These are phyloP conservation scores for Neurospora crassa DNA, from an alignment of 2,329 filamentous ascomycete genomes.

Conservation along the genomic window DNA sequence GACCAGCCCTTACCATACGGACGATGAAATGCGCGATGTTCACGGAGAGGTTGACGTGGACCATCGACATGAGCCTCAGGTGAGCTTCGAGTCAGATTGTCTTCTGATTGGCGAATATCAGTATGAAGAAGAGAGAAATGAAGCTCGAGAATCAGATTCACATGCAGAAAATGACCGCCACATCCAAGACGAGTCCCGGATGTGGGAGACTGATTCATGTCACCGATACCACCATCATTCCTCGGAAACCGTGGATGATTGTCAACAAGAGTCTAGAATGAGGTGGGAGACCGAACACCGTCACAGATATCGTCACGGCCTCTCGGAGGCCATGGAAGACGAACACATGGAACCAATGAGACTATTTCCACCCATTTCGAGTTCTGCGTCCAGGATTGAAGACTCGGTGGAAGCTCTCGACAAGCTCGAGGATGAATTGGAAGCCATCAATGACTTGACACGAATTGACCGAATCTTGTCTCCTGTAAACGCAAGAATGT, in stretches of 20 bases:
- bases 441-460: constrained; percentile 38
- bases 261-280: neutral
- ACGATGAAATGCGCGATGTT: neutral
- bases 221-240: constrained; percentile 5
- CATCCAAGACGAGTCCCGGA: neutral
- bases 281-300: neutral
- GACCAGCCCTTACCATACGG: neutral
- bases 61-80: neutral
- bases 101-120: neutral
- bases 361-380: constrained; percentile 4
- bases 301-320: neutral
- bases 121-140: neutral
- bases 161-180: neutral
- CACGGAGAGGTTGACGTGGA: neutral
- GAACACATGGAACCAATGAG: constrained; percentile 1
- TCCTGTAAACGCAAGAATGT: constrained; percentile 20
- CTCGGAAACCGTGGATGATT: neutral
- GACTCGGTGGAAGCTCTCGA: constrained; percentile 56
- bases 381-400: constrained; percentile 41
- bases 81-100: neutral
- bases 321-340: neutral
- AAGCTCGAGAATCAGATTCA: neutral
- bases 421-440: constrained; percentile 50
- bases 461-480: constrained; percentile 25
- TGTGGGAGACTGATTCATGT: neutral